A percentile compares a stretch with the other conserved stretches of the same genome.
These are phyloP conservation scores for Populus hybrid DNA, from an alignment of 441 rosid genomes.

Conservation along the genomic window DNA sequence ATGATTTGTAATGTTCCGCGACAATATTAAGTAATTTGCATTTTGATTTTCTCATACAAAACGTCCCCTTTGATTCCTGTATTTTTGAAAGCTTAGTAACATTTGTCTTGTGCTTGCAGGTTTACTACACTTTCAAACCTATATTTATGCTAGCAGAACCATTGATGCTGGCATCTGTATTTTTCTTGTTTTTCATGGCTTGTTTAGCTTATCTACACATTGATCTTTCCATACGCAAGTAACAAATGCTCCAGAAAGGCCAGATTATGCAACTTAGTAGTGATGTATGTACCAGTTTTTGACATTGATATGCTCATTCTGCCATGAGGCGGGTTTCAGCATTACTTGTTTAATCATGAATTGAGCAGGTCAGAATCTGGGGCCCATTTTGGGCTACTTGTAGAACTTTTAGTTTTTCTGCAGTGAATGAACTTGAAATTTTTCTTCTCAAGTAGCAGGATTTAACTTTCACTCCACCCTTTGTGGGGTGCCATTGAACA, in stretches of 20 bases:
- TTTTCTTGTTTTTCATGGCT: slow-evolving; percentile 78
- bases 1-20: background rate
- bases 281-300: background rate
- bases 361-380: background rate
- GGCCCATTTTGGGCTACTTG: background rate
- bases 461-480: background rate
- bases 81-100: background rate
- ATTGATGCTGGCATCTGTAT: slow-evolving; percentile 70
- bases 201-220: slow-evolving; percentile 74
- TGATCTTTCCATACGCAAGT: slow-evolving; percentile 72
- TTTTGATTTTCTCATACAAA: background rate
- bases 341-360: background rate
- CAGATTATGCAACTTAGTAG: background rate
- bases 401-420: background rate
- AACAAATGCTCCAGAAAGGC: slow-evolving; percentile 16
- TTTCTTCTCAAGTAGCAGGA: background rate
- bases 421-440: background rate
- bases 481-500: background rate
- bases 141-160: slow-evolving; percentile 98
- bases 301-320: background rate
- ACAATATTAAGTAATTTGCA: background rate
- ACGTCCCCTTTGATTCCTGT: background rate
- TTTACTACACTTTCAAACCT: slow-evolving; percentile 87
- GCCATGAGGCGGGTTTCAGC: background rate
- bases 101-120: slow-evolving; percentile 40